Conservation (phyloP, 306 rosid species). For the Inga oerstediana region DNA sequence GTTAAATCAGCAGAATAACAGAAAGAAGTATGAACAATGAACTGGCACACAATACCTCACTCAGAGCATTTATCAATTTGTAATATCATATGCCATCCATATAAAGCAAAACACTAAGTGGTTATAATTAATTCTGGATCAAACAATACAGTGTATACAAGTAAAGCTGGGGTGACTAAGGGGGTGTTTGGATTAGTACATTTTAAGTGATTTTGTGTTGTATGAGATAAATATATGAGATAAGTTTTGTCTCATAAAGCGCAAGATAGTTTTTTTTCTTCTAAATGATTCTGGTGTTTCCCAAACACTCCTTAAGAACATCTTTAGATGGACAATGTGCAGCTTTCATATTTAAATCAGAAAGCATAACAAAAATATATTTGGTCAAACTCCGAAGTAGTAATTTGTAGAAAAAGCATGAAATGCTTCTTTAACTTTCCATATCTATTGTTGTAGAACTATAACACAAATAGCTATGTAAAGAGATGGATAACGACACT, state of each 20-base stretch:
- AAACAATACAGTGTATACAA: not conserved
- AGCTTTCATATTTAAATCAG: not conserved
- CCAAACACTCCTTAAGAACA: not conserved
- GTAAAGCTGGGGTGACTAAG: not conserved
- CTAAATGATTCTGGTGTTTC: too few relatives aligned
- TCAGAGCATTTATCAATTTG: not conserved
- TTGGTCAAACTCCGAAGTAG: not conserved
- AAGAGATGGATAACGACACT: too few relatives aligned
- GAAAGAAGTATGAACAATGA: not conserved
- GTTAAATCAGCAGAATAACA: slow-evolving; percentile 35
- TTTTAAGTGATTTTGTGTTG: too few relatives aligned
- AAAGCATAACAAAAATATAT: not conserved
- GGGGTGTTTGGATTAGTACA: too few relatives aligned
- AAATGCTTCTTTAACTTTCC: not conserved
- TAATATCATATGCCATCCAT: not conserved
- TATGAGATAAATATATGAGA: too few relatives aligned
- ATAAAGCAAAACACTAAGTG: not conserved
- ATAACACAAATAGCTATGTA: too few relatives aligned
- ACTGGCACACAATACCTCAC: not conserved
- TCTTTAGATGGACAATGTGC: not conserved
- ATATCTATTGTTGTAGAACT: too few relatives aligned
- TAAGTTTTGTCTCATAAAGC: too few relatives aligned
- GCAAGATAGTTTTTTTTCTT: too few relatives aligned
- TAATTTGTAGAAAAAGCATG: not conserved
- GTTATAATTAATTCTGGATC: not conserved